These are phyloP conservation scores for Tagetes patula DNA, from an alignment of 129 eudicot genomes.

Conservation along the genomic window DNA sequence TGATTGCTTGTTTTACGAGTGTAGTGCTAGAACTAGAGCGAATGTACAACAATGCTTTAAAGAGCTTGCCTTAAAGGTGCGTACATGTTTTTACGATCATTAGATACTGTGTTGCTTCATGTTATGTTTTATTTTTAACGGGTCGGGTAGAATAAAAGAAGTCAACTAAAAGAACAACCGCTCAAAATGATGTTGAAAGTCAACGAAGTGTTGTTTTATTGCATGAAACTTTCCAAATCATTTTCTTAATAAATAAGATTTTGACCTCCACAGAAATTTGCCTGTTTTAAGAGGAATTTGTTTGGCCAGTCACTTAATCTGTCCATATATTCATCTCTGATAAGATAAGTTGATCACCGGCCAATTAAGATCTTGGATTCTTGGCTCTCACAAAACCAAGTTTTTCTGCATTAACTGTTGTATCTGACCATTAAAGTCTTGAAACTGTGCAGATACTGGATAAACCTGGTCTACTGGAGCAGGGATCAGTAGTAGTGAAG, in stretches of 20 bases:
- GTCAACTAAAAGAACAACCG: not conserved
- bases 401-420: not conserved
- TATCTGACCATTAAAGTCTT: constrained; percentile 6
- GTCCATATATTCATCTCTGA: not conserved
- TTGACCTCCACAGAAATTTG: not conserved
- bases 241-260: not conserved
- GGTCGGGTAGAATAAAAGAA: not conserved
- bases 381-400: not conserved
- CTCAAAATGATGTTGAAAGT: not conserved
- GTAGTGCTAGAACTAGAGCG: constrained; percentile 85
- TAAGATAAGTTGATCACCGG: not conserved
- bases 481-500: constrained; percentile 68
- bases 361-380: not conserved
- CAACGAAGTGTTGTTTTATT: not conserved
- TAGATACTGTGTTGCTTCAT: not conserved
- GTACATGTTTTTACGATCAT: constrained; percentile 5
- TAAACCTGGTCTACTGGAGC: constrained; percentile 65
- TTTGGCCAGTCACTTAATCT: not conserved
- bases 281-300: not conserved
- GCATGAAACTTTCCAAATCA: not conserved
- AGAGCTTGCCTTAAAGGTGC: constrained; percentile 76
- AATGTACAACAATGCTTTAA: constrained; percentile 79
- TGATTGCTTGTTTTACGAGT: constrained; percentile 64
- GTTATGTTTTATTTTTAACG: not conserved
- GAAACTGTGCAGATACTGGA: constrained; percentile 58